These are phyloP conservation scores for Ceriops tagal DNA, from an alignment of 345 rosid genomes.

Conservation along the genomic window DNA sequence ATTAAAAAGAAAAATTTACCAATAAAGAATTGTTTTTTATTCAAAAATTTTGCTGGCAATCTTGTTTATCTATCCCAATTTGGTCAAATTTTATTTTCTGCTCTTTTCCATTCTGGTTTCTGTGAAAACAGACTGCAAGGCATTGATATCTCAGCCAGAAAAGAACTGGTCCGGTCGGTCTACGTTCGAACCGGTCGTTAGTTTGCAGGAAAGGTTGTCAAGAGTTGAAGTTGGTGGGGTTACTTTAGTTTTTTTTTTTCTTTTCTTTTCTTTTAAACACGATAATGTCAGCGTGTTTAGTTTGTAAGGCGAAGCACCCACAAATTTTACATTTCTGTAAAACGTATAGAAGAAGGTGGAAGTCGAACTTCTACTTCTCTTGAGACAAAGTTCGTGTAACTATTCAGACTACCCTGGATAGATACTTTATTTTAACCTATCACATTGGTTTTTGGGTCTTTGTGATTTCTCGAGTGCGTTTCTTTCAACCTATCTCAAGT, in stretches of 20 bases:
- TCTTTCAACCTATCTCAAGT: background rate
- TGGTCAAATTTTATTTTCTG: slow-evolving; percentile 16
- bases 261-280: too few relatives aligned
- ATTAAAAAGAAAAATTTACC: slow-evolving; percentile 8
- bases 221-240: too few relatives aligned
- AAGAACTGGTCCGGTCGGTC: background rate
- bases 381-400: too few relatives aligned
- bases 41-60: slow-evolving; percentile 16
- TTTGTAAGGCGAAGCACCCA: too few relatives aligned
- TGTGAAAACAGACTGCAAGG: background rate
- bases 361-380: too few relatives aligned
- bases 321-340: too few relatives aligned
- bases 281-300: too few relatives aligned
- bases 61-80: slow-evolving; percentile 14
- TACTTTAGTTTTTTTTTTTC: too few relatives aligned
- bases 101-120: background rate
- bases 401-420: background rate
- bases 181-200: slow-evolving; percentile 27
- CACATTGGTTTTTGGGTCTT: background rate
- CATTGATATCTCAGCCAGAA: background rate
- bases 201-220: slow-evolving; percentile 2
- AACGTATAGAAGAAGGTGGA: too few relatives aligned
- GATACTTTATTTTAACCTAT: background rate
- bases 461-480: background rate
- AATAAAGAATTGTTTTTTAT: slow-evolving; percentile 22